Evolutionary conservation across 108 stramenopile species (phyloP).

Genomic region (Skeletonema marinoi): DNA sequence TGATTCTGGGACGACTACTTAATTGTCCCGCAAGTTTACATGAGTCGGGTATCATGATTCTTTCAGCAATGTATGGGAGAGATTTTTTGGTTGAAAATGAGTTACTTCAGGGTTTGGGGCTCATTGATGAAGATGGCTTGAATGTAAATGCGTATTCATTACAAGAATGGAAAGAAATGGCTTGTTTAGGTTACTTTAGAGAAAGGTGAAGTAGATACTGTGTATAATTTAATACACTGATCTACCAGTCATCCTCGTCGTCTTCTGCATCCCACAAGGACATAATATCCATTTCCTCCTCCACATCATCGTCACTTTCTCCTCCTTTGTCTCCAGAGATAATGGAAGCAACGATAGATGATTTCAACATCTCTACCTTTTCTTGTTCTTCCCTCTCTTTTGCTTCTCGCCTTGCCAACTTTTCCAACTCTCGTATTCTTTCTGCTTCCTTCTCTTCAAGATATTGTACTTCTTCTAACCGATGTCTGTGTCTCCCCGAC

Average conservation of each 20-base stretch:
- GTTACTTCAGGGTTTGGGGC: conserved; percentile 50
- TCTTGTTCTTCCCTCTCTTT: conserved; percentile 30
- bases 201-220: not conserved
- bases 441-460: conserved; percentile 15
- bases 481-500: conserved; percentile 37
- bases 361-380: conserved; percentile 18
- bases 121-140: conserved; percentile 4
- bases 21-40: conserved; percentile 59
- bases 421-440: conserved; percentile 21
- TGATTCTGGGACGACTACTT: conserved; percentile 53
- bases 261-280: conserved; percentile 41
- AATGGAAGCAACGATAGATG: conserved; percentile 4
- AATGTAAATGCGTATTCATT: conserved; percentile 2
- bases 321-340: not conserved
- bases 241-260: conserved; percentile 26
- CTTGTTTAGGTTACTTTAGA: conserved; percentile 31
- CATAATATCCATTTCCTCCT: conserved; percentile 38
- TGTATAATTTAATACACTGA: not conserved
- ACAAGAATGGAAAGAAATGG: conserved; percentile 45
- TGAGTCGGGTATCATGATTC: conserved; percentile 57
- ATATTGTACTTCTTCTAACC: conserved; percentile 37
- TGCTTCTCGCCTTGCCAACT: not conserved
- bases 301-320: not conserved
- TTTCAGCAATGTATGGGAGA: conserved; percentile 70
- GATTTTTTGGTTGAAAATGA: conserved; percentile 70